Conservation (phyloP, 2,329 filamentous ascomycete species). For the Fusarium sp. region DNA sequence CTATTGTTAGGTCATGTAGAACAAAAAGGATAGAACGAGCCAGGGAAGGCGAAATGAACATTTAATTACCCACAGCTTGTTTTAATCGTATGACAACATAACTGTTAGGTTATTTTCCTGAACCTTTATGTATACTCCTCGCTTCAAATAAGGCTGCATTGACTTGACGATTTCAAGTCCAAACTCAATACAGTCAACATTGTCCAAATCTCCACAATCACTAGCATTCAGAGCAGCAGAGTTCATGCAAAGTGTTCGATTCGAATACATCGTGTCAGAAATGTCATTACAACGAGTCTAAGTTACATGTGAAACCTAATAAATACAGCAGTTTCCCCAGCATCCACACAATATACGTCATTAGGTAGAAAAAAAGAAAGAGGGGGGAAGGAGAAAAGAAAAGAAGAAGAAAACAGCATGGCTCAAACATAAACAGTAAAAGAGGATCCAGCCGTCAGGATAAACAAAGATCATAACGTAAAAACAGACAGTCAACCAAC, state of each 20-base stretch:
- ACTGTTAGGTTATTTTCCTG: not conserved
- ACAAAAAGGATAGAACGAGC: not conserved
- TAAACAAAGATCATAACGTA: conserved; percentile 9
- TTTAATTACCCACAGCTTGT: not conserved
- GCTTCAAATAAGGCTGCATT: not conserved
- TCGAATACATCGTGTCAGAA: conserved; percentile 14
- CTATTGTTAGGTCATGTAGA: not conserved
- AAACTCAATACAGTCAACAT: no score
- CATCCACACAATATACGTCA: conserved; percentile 28
- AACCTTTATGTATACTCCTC: not conserved
- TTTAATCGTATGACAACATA: not conserved
- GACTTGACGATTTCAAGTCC: no score
- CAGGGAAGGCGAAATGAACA: not conserved
- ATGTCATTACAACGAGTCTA: conserved; percentile 44
- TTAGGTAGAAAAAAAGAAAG: conserved; percentile 11
- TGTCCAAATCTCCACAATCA: no score
- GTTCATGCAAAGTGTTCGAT: not conserved
- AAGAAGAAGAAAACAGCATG: not conserved
- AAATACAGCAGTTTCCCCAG: conserved; percentile 17
- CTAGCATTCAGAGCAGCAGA: not conserved
- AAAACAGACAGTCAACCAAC: conserved; percentile 15
- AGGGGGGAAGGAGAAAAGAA: not conserved
- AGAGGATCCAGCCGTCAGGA: conserved; percentile 20
- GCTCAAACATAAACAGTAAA: conserved; percentile 18
- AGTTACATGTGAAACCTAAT: conserved; percentile 25